Percentiles rank a stretch among this genome's conserved stretches.
Conservation (phyloP, 2,329 filamentous ascomycete species). For the Graphiopsis chlorocephala region DNA sequence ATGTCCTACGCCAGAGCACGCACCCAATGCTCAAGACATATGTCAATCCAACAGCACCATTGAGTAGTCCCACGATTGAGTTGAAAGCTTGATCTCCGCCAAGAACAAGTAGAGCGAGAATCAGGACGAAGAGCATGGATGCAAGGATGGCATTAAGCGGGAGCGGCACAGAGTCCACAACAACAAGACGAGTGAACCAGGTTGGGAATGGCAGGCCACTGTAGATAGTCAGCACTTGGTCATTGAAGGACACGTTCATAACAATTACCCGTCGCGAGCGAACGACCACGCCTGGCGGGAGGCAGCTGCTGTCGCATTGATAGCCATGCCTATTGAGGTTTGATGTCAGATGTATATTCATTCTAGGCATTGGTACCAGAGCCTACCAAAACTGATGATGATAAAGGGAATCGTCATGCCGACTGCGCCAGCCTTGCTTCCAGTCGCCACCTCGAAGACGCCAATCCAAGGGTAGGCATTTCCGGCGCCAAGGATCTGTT, state of each 20-base stretch:
- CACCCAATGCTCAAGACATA: constrained; percentile 39
- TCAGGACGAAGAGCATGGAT: neutral
- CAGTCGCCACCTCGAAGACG: constrained; percentile 29
- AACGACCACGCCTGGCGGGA: constrained; percentile 45
- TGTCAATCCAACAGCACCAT: constrained; percentile 37
- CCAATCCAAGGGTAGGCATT: constrained; percentile 34
- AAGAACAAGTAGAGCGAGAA: neutral
- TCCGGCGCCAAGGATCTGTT: constrained; percentile 13
- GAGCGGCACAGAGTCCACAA: neutral
- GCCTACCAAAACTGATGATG: neutral
- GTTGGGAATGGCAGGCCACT: neutral
- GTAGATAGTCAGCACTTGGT: neutral
- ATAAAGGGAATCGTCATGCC: constrained; percentile 21
- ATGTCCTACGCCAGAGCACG: neutral
- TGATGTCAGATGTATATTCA: neutral
- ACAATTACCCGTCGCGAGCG: constrained; percentile 29
- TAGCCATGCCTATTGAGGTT: constrained; percentile 26
- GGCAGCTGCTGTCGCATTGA: constrained; percentile 21
- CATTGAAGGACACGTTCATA: neutral
- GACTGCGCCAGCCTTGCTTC: constrained; percentile 20
- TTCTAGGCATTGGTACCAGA: neutral
- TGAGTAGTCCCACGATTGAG: constrained; percentile 5
- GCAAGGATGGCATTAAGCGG: constrained; percentile 40
- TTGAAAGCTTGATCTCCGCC: neutral
- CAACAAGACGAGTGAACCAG: neutral